Base-by-base conservation (phyloP, 2,329 filamentous ascomycete genomes). In the Tetracladium maxilliforme region DNA sequence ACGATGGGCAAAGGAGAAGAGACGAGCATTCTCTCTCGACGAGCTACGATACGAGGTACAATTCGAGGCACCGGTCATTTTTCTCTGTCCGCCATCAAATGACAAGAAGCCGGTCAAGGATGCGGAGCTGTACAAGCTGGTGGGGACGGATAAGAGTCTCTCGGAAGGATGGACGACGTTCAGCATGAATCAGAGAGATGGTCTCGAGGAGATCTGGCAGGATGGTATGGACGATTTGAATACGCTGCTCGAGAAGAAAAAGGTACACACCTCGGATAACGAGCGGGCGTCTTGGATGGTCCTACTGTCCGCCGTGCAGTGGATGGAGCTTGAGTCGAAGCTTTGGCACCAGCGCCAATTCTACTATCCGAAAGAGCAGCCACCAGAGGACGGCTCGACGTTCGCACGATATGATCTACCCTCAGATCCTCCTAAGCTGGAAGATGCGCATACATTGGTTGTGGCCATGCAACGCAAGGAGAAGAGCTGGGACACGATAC, bases 261-360 rank as follows among this genome's bases (percentile, higher is more conserved):
- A 45, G 25, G 49, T 69, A 1, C 61, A 64, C 32, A 70, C 64
- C 3, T 60, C 63, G 6, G 61, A 69, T 34, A 65, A 66, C 27
- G 64, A 69, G 37, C 44, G 54, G n/a, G 60, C 60, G 4, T 64
- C 63, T 2, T 69, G 64, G 64, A 48, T 62, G 4, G 49, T 51
- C 6, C 41, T 70, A 8, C 47, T 69, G n/a, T 53, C 52, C 4
- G 51, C 56, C 8, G 37, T 67, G 0, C 63, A 69, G 27, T 39
- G 40, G 10, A 62, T 66, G 52, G 64, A 69, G 36, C 27, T 35
- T 1, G 45, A 54, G 10, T 67, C 63, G 5, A 37, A 44, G n/a
- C 31, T 40, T 4, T 69, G 64, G 64, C 54, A 61, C 29, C 13
- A 37, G 6, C 15, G 27, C 0, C 49, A 56, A 15, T 22, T 9